Conservation (phyloP, 495 filamentous ascomycete genomes). For the Copromyces sp. region DNA sequence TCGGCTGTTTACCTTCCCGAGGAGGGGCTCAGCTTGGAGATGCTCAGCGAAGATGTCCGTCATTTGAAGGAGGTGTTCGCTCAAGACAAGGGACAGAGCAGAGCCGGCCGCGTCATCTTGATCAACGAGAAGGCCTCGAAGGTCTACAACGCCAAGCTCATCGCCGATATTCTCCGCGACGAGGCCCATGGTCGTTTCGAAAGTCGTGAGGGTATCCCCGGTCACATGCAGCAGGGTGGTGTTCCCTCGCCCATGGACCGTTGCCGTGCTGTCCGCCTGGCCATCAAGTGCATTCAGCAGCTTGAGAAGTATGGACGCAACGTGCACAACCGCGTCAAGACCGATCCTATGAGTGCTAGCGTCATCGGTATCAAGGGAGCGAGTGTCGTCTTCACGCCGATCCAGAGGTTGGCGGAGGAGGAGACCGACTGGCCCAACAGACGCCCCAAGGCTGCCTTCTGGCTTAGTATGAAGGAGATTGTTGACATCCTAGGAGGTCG, state of each 20-base stretch:
- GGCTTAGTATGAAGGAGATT: slow-evolving; percentile 68
- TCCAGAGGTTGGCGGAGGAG: slow-evolving; percentile 62
- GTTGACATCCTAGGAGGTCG: slow-evolving; percentile 80
- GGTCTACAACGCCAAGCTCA: slow-evolving; percentile 84
- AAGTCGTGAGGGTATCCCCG: slow-evolving; percentile 83
- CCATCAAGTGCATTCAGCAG: slow-evolving; percentile 84
- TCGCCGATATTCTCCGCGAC: slow-evolving; percentile 90
- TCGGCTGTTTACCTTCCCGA: slow-evolving; percentile 97
- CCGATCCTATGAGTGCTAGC: slow-evolving; percentile 56
- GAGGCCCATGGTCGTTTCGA: slow-evolving; percentile 91
- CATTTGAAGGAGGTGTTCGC: slow-evolving; percentile 80
- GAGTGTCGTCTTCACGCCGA: slow-evolving; percentile 72
- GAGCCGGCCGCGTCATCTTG: slow-evolving; percentile 88
- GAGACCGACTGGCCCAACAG: slow-evolving; percentile 92
- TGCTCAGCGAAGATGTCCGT: slow-evolving; percentile 83
- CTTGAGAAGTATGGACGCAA: slow-evolving; percentile 66
- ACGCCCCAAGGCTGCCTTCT: slow-evolving; percentile 76
- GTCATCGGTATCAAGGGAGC: slow-evolving; percentile 93
- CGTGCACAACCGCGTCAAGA: slow-evolving; percentile 54
- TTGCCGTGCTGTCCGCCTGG: slow-evolving; percentile 80
- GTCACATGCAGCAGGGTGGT: slow-evolving; percentile 94
- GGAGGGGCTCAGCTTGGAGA: slow-evolving; percentile 87
- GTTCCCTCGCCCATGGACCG: slow-evolving; percentile 94
- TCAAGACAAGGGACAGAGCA: slow-evolving; percentile 77
- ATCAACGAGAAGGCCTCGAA: slow-evolving; percentile 86